Evolutionary conservation across 2,329 filamentous ascomycete genomes (phyloP), one percentile per base, ranked within the genome.

Genomic region (Claviceps maximensis): DNA sequence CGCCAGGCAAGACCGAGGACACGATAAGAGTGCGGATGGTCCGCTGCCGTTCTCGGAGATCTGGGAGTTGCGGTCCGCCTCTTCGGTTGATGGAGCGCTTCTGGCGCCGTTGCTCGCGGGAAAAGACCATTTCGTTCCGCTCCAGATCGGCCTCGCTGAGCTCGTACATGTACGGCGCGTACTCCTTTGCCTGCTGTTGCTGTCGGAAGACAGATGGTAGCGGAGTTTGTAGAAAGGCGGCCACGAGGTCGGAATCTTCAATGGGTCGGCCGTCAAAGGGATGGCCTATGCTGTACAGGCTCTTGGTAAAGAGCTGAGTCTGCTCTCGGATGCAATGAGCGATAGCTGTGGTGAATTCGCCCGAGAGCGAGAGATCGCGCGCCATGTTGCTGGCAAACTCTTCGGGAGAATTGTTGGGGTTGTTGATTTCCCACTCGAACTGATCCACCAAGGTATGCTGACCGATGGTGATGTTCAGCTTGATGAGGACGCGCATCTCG

Each of bases 381-480:
- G 90, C 83, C 88, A 97, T 95, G 65, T 84, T 84, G 56, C 80
- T 75, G 27, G 93, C 93, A 67, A 98, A 98, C 54, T 95, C 89
- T 69, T 98, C 93, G 2, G 93, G 89, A 0, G 87, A 94, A 67
- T 98, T 98, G 52, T 85, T 73, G 0, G 90, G 86, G 66, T 95
- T 94, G 69, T 97, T 97, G 65, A 97, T 89, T 61, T 98, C 93
- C 93, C 93, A 98, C 69, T 98, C 93, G 57, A 98, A 97, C 66
- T 97, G 93, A 63, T 98, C 93, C 38, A 96, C 85, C 27, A 98
- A 75, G 0, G 90, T 97, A 64, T 95, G 88, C 58, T 88, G 86
- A 42, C 91, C 93, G 63, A 98, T 96, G 7, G 93, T 97, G 63
- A 98, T 95, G 69, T 97, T 96, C 50, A 98, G 77, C 69, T 96